Percentiles rank a stretch among this genome's conserved stretches.
Conservation (phyloP, 129 eudicot genomes). For the Centrapalus pauciflorus region DNA sequence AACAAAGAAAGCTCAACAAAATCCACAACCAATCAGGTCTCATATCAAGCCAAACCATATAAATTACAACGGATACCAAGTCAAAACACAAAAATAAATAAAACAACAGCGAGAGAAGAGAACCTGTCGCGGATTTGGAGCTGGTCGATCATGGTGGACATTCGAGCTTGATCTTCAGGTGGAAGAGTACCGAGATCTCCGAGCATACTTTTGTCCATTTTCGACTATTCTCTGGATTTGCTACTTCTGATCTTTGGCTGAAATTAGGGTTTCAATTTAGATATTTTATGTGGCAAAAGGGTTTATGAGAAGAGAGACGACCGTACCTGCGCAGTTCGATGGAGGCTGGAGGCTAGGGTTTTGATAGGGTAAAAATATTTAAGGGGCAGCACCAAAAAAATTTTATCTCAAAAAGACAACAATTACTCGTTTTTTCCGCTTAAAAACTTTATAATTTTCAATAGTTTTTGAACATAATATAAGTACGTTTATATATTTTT, state of each 20-base stretch:
- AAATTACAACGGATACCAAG: not conserved
- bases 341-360: too few relatives aligned
- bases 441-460: too few relatives aligned
- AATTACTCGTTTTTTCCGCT: too few relatives aligned
- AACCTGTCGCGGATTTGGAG: slow-evolving; percentile 93
- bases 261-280: slow-evolving; percentile 3
- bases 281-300: too few relatives aligned
- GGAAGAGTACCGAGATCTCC: slow-evolving; percentile 61
- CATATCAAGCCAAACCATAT: not conserved
- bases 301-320: too few relatives aligned
- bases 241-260: not conserved
- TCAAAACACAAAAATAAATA: not conserved
- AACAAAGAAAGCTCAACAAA: not conserved
- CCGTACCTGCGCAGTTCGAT: too few relatives aligned
- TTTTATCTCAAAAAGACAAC: too few relatives aligned
- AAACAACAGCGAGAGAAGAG: not conserved
- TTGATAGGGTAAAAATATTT: too few relatives aligned
- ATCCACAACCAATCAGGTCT: too few relatives aligned
- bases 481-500: too few relatives aligned
- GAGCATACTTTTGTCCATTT: slow-evolving; percentile 76
- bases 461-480: too few relatives aligned
- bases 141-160: slow-evolving; percentile 78
- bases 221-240: slow-evolving; percentile 8
- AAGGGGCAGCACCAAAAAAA: too few relatives aligned
- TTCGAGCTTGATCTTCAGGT: slow-evolving; percentile 53